A percentile compares a stretch with the other conserved stretches of the same genome.
Conservation (phyloP, 2,329 filamentous ascomycete genomes). For the Teratosphaeria gauchensis region DNA sequence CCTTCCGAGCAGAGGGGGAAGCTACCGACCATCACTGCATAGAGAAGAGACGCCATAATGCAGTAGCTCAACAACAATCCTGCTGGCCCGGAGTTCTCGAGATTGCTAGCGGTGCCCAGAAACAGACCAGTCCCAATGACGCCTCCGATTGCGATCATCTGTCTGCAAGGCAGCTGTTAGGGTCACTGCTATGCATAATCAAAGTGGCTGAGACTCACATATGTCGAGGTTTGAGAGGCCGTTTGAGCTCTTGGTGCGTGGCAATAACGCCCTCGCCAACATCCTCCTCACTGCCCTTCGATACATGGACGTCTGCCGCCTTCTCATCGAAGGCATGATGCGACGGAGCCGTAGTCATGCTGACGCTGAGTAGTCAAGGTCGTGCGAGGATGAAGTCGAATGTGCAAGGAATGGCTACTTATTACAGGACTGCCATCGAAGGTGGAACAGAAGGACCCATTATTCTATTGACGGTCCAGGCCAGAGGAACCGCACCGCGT, state of each 20-base stretch:
- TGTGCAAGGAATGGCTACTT: background rate
- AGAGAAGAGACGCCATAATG: constrained; percentile 26
- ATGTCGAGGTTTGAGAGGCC: constrained; percentile 22
- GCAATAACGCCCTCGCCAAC: background rate
- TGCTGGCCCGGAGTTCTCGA: constrained; percentile 40
- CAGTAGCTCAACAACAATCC: constrained; percentile 38
- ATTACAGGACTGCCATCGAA: background rate
- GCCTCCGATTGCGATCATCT: constrained; percentile 27
- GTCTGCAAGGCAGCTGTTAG: constrained; percentile 3
- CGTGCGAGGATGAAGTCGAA: background rate
- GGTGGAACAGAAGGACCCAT: background rate
- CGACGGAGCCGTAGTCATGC: background rate
- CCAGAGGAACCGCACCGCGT: background rate
- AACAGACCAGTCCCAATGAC: constrained; percentile 45
- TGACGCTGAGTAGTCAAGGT: background rate
- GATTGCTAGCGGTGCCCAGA: constrained; percentile 39
- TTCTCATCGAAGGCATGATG: background rate
- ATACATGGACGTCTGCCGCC: background rate
- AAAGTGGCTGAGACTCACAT: constrained; percentile 6
- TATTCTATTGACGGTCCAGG: background rate
- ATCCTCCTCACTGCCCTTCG: background rate
- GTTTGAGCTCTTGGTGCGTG: background rate
- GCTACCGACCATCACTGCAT: constrained; percentile 23
- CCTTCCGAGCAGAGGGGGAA: background rate
- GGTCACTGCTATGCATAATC: background rate